These are phyloP conservation scores for Hypoxylon intermedium DNA, from an alignment of 495 filamentous ascomycete genomes.

Conservation along the genomic window DNA sequence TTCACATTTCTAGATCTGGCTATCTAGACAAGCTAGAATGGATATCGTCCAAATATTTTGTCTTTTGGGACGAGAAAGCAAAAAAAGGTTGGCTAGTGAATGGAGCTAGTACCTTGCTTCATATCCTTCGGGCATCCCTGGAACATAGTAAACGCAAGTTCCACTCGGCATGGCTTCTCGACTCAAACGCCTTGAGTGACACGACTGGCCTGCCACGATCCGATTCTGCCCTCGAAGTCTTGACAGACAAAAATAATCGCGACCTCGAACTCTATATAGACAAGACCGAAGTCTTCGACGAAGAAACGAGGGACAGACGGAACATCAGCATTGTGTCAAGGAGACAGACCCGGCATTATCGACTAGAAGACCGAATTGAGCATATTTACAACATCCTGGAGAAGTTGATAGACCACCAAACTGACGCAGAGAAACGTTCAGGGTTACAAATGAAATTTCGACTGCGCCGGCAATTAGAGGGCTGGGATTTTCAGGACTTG, in stretches of 20 bases:
- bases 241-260: conserved; percentile 30
- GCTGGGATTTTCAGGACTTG: conserved; percentile 48
- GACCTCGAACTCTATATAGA: conserved; percentile 30
- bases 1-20: conserved; percentile 14
- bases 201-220: neutral
- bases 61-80: conserved; percentile 47
- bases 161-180: conserved; percentile 14
- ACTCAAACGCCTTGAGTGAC: neutral
- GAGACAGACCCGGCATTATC: conserved; percentile 6
- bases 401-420: conserved; percentile 43
- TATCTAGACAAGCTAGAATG: conserved; percentile 30
- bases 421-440: neutral
- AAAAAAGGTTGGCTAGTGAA: conserved; percentile 51
- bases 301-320: conserved; percentile 2
- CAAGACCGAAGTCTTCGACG: conserved; percentile 13
- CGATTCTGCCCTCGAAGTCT: conserved; percentile 23
- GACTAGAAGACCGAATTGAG: conserved; percentile 34
- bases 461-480: conserved; percentile 40
- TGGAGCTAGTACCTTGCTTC: conserved; percentile 49
- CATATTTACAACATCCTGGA: conserved; percentile 38
- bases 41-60: conserved; percentile 39
- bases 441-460: conserved; percentile 7
- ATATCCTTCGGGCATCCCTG: conserved; percentile 48
- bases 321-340: neutral
- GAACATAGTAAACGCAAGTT: conserved; percentile 27